phyloP scores from a whole-genome alignment of 108 stramenopile species.

The Craspedostauros australis region DNA sequence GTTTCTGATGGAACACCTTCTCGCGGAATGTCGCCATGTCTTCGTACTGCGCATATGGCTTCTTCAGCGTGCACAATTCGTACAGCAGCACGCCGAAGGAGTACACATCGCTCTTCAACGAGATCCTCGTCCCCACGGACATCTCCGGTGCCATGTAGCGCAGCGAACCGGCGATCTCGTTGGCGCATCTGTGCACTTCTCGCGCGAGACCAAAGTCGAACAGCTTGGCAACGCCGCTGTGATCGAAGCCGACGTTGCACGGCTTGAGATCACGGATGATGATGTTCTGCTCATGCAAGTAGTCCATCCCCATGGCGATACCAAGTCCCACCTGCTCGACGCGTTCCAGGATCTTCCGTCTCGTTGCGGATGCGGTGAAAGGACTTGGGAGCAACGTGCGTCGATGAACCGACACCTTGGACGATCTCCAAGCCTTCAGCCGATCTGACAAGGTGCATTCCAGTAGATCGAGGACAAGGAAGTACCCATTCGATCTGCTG shows the following conservation, averaged over 20 bases:
- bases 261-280: conserved; percentile 23
- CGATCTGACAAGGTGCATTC: conserved; percentile 14
- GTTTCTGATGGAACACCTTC: too few relatives aligned
- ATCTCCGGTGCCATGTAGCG: conserved; percentile 43
- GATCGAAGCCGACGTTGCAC: conserved; percentile 42
- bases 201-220: conserved; percentile 66
- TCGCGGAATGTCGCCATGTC: too few relatives aligned
- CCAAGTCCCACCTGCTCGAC: conserved; percentile 5
- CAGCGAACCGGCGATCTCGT: conserved; percentile 29
- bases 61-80: conserved; percentile 40
- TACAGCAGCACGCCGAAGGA: conserved; percentile 52
- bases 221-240: conserved; percentile 25
- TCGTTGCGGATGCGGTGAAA: not conserved
- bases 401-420: not conserved
- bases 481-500: too few relatives aligned
- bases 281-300: conserved; percentile 8
- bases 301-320: conserved; percentile 17
- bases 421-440: conserved; percentile 4
- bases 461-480: conserved; percentile 6
- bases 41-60: conserved; percentile 30
- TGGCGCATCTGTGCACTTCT: conserved; percentile 9
- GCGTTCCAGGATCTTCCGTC: conserved; percentile 5
- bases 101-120: conserved; percentile 41
- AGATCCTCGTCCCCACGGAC: conserved; percentile 12
- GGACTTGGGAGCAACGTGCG: too few relatives aligned